These are phyloP conservation scores for Colletotrichum navitas DNA, from an alignment of 2,329 filamentous ascomycete species.

Conservation along the genomic window DNA sequence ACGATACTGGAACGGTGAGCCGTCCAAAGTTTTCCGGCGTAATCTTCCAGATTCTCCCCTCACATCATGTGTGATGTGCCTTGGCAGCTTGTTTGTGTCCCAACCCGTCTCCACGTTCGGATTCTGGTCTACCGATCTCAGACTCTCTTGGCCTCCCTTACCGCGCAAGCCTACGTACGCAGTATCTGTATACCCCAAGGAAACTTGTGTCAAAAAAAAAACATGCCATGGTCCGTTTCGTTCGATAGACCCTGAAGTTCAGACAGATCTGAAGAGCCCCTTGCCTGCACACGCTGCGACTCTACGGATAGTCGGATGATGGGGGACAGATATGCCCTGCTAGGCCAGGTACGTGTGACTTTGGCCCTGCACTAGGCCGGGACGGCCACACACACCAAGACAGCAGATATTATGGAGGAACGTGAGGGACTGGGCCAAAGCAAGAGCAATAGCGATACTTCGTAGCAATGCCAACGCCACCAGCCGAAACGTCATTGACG, in stretches of 20 bases:
- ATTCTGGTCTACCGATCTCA: background rate
- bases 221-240: background rate
- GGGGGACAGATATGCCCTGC: background rate
- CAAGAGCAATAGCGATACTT: slow-evolving; percentile 1
- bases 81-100: background rate
- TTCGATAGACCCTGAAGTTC: slow-evolving; percentile 13
- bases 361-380: background rate
- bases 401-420: background rate
- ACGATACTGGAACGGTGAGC: slow-evolving; percentile 6
- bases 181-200: background rate
- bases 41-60: slow-evolving; percentile 16
- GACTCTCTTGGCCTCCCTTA: background rate
- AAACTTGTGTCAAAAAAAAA: background rate
- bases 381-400: background rate
- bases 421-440: background rate
- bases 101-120: background rate
- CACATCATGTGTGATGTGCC: slow-evolving; percentile 1
- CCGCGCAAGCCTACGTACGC: background rate
- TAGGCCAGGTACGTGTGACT: slow-evolving; percentile 2
- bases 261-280: slow-evolving; percentile 17
- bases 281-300: slow-evolving; percentile 10
- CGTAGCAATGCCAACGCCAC: slow-evolving; percentile 23
- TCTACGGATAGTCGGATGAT: background rate
- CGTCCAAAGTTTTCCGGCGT: slow-evolving; percentile 19
- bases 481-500: slow-evolving; percentile 42